A percentile compares a stretch with the other conserved stretches of the same genome.
phyloP scores from a whole-genome alignment of 208 protist species.

The Naegleria gruberi region DNA sequence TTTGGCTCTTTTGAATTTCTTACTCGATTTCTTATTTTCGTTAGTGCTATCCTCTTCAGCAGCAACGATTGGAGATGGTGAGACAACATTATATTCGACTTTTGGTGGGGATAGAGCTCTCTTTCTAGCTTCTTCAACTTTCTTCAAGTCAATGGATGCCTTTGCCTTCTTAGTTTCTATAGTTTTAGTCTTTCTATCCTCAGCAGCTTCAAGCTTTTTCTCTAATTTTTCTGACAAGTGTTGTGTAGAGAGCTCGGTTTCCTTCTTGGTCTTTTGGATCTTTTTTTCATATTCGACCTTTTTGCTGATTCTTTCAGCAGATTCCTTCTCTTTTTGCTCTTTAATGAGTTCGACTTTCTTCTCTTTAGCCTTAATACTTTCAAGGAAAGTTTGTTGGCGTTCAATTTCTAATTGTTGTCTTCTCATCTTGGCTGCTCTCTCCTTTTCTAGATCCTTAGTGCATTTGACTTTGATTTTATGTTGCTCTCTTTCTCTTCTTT shows the following conservation, averaged over 20 bases:
- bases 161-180: not conserved
- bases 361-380: slow-evolving; percentile 19
- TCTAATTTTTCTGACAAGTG: not conserved
- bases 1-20: not conserved
- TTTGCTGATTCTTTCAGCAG: not conserved
- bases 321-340: slow-evolving; percentile 28
- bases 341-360: slow-evolving; percentile 17
- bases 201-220: not conserved
- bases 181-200: not conserved
- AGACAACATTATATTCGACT: not conserved
- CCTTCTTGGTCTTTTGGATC: not conserved
- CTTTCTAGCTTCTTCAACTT: not conserved
- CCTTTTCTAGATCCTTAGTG: slow-evolving; percentile 19
- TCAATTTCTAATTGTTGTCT: slow-evolving; percentile 22
- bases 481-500: slow-evolving; percentile 13
- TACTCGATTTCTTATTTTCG: not conserved
- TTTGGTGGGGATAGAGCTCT: not conserved
- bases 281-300: not conserved
- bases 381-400: not conserved
- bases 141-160: not conserved
- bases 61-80: not conserved
- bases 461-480: slow-evolving; percentile 9
- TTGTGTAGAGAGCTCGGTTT: not conserved
- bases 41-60: not conserved
- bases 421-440: slow-evolving; percentile 16